Conservation (phyloP, 2,329 filamentous ascomycete genomes). For the Alternaria metachromatica region DNA sequence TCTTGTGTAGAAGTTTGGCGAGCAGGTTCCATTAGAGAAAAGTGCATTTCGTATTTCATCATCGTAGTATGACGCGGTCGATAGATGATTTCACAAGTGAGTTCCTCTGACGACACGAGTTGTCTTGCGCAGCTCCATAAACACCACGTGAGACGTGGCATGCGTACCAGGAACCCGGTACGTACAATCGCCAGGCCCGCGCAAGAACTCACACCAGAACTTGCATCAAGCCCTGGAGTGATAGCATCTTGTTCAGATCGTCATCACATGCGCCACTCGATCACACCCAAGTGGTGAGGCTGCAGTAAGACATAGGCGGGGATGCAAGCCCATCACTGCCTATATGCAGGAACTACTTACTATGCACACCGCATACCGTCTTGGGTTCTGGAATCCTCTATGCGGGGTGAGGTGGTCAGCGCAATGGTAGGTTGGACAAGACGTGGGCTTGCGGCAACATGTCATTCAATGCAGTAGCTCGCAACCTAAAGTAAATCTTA, state of each 20-base stretch:
- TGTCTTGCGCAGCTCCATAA: too few species aligned
- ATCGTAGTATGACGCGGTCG: too few species aligned
- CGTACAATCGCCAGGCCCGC: too few species aligned
- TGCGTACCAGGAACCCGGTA: too few species aligned
- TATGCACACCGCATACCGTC: constrained; percentile 20
- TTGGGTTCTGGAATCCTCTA: constrained; percentile 11
- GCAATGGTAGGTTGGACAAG: constrained; percentile 13
- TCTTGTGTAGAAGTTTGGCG: too few species aligned
- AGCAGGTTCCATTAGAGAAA: too few species aligned
- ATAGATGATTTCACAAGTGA: too few species aligned
- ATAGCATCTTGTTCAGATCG: neutral
- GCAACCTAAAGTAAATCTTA: neutral
- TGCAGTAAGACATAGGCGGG: constrained; percentile 3
- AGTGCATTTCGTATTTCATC: too few species aligned
- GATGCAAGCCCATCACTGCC: constrained; percentile 16
- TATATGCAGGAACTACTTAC: constrained; percentile 26
- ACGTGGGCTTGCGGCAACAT: constrained; percentile 16
- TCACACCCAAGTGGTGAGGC: neutral
- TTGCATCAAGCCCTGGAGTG: too few species aligned
- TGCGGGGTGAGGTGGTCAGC: constrained; percentile 10
- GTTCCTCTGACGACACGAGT: too few species aligned
- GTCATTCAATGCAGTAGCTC: neutral
- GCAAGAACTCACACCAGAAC: too few species aligned
- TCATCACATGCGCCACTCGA: neutral
- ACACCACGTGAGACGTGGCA: too few species aligned